Conservation (phyloP, 2,329 filamentous ascomycete genomes). For the Monilinia fructicola region DNA sequence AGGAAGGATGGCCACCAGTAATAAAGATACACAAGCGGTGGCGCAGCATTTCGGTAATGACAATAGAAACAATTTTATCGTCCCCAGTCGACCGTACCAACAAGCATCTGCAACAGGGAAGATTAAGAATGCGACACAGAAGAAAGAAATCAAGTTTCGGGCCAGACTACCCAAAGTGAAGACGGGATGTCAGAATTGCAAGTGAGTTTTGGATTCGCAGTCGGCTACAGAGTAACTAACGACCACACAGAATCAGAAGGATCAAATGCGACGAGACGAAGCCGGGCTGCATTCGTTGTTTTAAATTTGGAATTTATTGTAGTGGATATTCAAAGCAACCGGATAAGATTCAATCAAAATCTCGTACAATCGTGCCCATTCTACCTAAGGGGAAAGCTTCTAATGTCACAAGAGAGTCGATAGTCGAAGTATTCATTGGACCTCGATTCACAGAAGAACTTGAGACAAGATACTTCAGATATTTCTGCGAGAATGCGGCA, state of each 20-base stretch:
- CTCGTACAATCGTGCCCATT: slow-evolving; percentile 11
- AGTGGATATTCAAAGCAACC: slow-evolving; percentile 28
- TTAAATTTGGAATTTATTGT: slow-evolving; percentile 28
- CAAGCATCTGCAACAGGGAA: neutral
- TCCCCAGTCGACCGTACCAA: neutral
- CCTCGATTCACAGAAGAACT: slow-evolving; percentile 24
- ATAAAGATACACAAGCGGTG: neutral
- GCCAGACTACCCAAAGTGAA: slow-evolving; percentile 22
- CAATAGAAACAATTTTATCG: neutral
- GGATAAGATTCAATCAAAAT: neutral
- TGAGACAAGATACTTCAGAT: slow-evolving; percentile 27
- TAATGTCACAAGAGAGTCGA: neutral
- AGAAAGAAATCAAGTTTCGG: slow-evolving; percentile 16
- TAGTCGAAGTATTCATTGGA: neutral
- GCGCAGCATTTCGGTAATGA: neutral
- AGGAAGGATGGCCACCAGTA: slow-evolving; percentile 7
- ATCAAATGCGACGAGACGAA: slow-evolving; percentile 33
- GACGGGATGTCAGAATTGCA: slow-evolving; percentile 27
- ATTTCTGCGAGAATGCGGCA: slow-evolving; percentile 29
- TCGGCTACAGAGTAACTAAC: neutral
- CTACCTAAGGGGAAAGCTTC: slow-evolving; percentile 9
- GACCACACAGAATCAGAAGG: slow-evolving; percentile 47
- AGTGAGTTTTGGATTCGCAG: slow-evolving; percentile 19
- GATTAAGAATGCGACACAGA: neutral
- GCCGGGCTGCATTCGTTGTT: slow-evolving; percentile 30